phyloP scores from a whole-genome alignment of 441 rosid species.

The Erodium texanum region DNA sequence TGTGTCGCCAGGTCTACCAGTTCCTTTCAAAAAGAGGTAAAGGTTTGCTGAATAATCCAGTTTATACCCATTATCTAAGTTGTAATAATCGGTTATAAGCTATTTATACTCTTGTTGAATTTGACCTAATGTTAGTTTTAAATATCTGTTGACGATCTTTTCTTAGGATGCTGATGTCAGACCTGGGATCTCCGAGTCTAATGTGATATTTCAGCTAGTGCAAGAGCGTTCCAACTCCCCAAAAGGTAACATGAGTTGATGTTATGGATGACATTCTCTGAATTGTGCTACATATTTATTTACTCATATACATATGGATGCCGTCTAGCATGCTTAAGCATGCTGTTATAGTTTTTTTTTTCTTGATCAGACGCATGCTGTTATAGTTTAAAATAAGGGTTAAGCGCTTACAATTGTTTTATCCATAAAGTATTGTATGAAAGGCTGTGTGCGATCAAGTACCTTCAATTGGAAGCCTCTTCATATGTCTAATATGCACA shows the following conservation, averaged over 20 bases:
- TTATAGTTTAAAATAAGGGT: too few species aligned
- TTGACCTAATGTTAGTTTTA: background rate
- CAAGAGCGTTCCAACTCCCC: constrained; percentile 34
- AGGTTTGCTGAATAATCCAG: constrained; percentile 41
- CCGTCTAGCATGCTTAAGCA: too few species aligned
- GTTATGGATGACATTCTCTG: background rate
- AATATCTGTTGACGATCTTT: background rate
- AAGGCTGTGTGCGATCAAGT: background rate
- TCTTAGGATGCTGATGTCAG: background rate
- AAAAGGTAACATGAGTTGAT: constrained; percentile 26
- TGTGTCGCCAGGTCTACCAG: constrained; percentile 38
- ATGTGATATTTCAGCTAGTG: constrained; percentile 23
- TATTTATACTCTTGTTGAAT: background rate
- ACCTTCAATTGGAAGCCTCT: background rate
- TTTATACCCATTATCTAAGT: constrained; percentile 58
- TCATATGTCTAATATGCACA: background rate
- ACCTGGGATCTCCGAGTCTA: background rate
- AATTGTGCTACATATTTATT: background rate
- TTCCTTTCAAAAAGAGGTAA: constrained; percentile 42
- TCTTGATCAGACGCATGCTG: too few species aligned
- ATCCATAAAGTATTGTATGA: too few species aligned
- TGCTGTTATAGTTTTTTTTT: too few species aligned
- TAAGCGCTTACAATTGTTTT: too few species aligned
- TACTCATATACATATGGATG: too few species aligned
- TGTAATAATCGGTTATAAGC: constrained; percentile 11